Evolutionary conservation across 2,329 filamentous ascomycete species (phyloP).

Genomic region (Tolypocladium cylindrosporum): DNA sequence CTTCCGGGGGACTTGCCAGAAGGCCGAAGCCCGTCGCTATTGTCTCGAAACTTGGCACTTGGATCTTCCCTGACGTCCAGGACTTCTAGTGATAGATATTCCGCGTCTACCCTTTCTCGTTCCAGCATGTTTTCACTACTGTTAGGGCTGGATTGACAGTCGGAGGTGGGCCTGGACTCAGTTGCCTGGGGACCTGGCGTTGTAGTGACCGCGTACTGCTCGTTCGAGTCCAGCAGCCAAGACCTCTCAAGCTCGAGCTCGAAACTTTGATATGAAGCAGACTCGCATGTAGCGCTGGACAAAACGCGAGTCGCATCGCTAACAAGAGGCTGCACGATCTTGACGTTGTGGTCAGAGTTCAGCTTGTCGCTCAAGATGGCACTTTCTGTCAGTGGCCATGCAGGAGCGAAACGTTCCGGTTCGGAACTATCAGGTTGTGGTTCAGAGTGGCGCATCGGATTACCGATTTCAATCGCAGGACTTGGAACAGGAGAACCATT

Average conservation of each 20-base stretch:
- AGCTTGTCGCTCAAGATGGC: neutral
- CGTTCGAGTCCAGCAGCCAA: neutral
- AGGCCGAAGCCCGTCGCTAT: neutral
- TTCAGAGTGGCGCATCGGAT: neutral
- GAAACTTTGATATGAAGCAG: neutral
- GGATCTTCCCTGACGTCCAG: slow-evolving; percentile 32
- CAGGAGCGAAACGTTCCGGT: neutral
- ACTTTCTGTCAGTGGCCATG: neutral
- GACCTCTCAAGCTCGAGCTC: neutral
- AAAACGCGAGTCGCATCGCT: no score
- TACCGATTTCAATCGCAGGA: slow-evolving; percentile 5
- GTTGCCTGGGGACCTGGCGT: neutral
- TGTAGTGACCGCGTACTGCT: neutral
- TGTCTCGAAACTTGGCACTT: slow-evolving; percentile 27
- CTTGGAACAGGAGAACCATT: slow-evolving; percentile 47
- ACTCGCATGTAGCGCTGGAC: neutral
- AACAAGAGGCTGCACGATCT: neutral
- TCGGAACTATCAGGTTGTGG: neutral
- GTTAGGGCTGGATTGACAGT: neutral
- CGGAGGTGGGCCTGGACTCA: no score
- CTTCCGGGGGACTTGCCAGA: slow-evolving; percentile 6
- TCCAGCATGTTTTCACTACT: no score
- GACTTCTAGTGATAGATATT: slow-evolving; percentile 20
- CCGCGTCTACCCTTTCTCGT: slow-evolving; percentile 4
- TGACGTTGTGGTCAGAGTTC: neutral